These are phyloP conservation scores for Phylloporus scabripes DNA, from an alignment of 768 basidiomycete species.

Conservation along the genomic window DNA sequence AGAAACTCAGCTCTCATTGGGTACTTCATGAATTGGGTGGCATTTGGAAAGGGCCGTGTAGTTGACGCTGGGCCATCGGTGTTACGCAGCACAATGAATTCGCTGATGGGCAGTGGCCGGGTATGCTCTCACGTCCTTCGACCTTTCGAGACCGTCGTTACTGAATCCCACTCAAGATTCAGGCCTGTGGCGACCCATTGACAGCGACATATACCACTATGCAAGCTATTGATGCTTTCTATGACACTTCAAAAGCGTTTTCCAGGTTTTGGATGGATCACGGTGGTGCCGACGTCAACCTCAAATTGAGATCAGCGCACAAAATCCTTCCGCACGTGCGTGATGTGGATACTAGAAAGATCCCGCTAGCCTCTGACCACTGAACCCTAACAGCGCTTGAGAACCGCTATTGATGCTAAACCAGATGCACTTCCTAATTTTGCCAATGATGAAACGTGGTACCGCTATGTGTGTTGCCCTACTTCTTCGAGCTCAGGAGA, in stretches of 20 bases:
- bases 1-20: constrained; percentile 33
- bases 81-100: constrained; percentile 1
- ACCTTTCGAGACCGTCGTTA: background rate
- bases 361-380: background rate
- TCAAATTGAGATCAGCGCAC: constrained; percentile 22
- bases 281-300: constrained; percentile 20
- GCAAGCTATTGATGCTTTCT: constrained; percentile 17
- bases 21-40: constrained; percentile 48
- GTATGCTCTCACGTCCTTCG: constrained; percentile 2
- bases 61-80: constrained; percentile 2
- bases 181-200: background rate
- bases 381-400: constrained; percentile 28
- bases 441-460: constrained; percentile 31
- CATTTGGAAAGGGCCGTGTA: constrained; percentile 2
- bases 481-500: background rate
- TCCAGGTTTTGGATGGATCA: constrained; percentile 29
- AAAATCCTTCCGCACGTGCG: constrained; percentile 40
- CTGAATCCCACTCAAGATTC: constrained; percentile 11
- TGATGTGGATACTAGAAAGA: constrained; percentile 1
- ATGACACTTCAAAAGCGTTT: constrained; percentile 38
- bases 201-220: constrained; percentile 5
- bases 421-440: constrained; percentile 31
- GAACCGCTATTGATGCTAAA: constrained; percentile 23
- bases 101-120: constrained; percentile 15
- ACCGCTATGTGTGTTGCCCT: constrained; percentile 24